phyloP scores from a whole-genome alignment of 257 asterid species.

The Forsythia viridissima region DNA sequence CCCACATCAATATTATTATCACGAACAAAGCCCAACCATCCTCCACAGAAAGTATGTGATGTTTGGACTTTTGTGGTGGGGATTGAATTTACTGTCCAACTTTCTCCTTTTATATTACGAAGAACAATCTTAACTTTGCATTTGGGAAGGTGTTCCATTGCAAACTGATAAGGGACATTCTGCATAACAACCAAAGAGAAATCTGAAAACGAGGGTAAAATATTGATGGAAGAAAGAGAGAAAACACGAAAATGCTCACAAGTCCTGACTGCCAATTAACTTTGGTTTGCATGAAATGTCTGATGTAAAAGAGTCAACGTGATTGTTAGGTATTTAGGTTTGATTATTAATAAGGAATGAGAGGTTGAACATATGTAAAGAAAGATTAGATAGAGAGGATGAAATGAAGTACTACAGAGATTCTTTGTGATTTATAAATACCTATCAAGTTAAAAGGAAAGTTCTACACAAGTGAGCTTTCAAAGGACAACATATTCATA shows the following conservation, averaged over 20 bases:
- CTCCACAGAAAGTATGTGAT: constrained; percentile 94
- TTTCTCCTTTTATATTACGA: constrained; percentile 70
- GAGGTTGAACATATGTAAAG: neutral
- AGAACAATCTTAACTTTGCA: constrained; percentile 82
- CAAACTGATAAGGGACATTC: constrained; percentile 91
- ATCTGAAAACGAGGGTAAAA: constrained; percentile 16
- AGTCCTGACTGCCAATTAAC: neutral
- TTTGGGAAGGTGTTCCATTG: constrained; percentile 77
- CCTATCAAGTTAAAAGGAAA: neutral
- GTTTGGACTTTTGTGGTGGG: constrained; percentile 88
- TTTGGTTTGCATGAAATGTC: neutral
- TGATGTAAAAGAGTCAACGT: neutral
- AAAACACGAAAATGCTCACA: neutral
- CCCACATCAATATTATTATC: constrained; percentile 70
- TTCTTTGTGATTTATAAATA: neutral
- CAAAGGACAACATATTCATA: neutral
- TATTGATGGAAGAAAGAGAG: constrained; percentile 2
- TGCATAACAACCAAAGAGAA: constrained; percentile 36
- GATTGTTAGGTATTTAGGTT: neutral
- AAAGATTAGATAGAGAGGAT: neutral
- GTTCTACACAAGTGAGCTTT: neutral
- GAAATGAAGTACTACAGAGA: neutral
- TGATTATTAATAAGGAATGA: neutral
- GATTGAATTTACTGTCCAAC: constrained; percentile 86
- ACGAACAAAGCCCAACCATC: constrained; percentile 93